Evolutionary conservation across 257 asterid genomes (phyloP), one percentile per base, ranked within the genome.

Genomic region (Eustoma russellianum): DNA sequence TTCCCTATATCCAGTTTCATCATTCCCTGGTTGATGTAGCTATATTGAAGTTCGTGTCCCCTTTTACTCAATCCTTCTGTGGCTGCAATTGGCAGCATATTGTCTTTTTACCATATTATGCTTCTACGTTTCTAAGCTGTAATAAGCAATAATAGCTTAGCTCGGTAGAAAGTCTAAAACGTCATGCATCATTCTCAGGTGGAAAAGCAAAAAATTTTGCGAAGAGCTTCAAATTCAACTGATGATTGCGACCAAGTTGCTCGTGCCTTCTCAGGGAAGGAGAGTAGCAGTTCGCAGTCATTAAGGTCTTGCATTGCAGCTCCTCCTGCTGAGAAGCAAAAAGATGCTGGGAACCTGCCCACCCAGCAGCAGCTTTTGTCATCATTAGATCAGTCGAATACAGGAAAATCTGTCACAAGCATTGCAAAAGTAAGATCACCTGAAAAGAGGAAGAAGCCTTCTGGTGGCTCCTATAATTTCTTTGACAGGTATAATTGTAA

Each of bases 131-230:
- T 4, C 2, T 24, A 2, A 24, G 30, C 30, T 24, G 30, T 24
- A 24, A 24, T 19, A 19, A 3, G 28, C 28, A 19, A 1, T 19
- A 19, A 19, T 24, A 24, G 3, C 30, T 24, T 24, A 24, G 30
- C 30, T 24, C 30, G 30, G 30, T 24, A 2, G 30, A 24, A 24
- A 53, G 34, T 10, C 12, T 16, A 9, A 54, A 16, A 38, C n/a
- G n/a, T 13, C 35, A 41, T 51, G 62, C 53, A 52, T 62, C 38
- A n/a, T 56, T 46, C 34, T 66, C 72, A 90, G 97, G 96, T 84
- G 69, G 98, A 83, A 72, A 86, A 67, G 67, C 91, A 82, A 78
- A 90, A 76, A 79, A 90, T 86, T 66, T 59, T 86, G 71, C 88
- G 62, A 60, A 71, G 68, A 53, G 67, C 47, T 52, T 18, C 51